Conservation (phyloP, 2,329 filamentous ascomycete species). For the Ophiostoma sp. region DNA sequence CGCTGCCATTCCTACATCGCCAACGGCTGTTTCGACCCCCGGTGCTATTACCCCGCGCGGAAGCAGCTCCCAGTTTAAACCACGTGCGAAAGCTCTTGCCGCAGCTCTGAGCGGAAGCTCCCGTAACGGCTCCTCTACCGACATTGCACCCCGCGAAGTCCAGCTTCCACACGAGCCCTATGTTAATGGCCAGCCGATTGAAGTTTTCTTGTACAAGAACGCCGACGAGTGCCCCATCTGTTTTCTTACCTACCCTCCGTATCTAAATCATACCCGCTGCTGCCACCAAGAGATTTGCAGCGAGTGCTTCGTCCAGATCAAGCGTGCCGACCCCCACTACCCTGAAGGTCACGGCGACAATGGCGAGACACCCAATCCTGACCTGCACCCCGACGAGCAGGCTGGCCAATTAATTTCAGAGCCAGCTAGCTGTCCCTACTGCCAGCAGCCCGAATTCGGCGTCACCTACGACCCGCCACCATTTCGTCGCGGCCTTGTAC, state of each 20-base stretch:
- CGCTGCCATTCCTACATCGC: conserved; percentile 41
- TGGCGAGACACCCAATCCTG: conserved; percentile 31
- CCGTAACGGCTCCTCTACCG: conserved; percentile 52
- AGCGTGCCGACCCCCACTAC: conserved; percentile 83
- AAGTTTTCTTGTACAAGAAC: conserved; percentile 90
- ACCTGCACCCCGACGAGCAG: conserved; percentile 43
- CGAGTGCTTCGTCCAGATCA: conserved; percentile 98
- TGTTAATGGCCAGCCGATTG: conserved; percentile 89
- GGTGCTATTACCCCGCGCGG: conserved; percentile 42
- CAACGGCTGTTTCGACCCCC: conserved; percentile 56
- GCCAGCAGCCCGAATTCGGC: conserved; percentile 89
- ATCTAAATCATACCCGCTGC: conserved; percentile 88
- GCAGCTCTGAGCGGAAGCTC: conserved; percentile 70
- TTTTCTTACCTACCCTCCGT: conserved; percentile 91
- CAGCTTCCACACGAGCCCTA: conserved; percentile 74
- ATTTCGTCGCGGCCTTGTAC: conserved; percentile 77
- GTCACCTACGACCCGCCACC: conserved; percentile 89
- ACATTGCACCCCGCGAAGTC: conserved; percentile 72
- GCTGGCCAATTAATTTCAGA: conserved; percentile 76
- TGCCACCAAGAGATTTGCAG: conserved; percentile 96
- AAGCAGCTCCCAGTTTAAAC: conserved; percentile 57
- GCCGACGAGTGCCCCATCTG: conserved; percentile 90
- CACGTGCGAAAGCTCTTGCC: conserved; percentile 82
- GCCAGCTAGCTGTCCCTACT: conserved; percentile 88
- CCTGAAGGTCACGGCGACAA: conserved; percentile 66